Evolutionary conservation across 2,329 filamentous ascomycete genomes (phyloP).

Genomic region (Aspergillus brasiliensis): DNA sequence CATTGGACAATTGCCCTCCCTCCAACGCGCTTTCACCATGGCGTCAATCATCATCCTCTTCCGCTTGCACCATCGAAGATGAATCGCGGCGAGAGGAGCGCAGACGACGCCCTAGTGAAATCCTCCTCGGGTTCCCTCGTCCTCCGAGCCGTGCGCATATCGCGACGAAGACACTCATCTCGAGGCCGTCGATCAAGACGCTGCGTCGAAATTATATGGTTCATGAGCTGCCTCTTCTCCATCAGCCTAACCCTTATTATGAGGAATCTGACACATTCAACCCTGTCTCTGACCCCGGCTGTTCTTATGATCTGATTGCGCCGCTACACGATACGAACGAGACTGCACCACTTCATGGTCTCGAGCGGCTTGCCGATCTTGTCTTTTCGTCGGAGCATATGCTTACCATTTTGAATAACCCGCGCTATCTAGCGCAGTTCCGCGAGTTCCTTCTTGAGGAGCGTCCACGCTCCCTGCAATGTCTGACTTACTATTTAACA

Average conservation of each 20-base stretch:
- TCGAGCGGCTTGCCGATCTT: slow-evolving; percentile 66
- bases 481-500: slow-evolving; percentile 72
- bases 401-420: slow-evolving; percentile 65
- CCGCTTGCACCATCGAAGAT: background rate
- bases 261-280: slow-evolving; percentile 30
- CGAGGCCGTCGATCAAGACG: slow-evolving; percentile 28
- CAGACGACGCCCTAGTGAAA: slow-evolving; percentile 12
- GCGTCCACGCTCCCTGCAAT: slow-evolving; percentile 63
- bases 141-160: slow-evolving; percentile 22
- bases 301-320: slow-evolving; percentile 40
- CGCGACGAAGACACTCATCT: slow-evolving; percentile 17
- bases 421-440: slow-evolving; percentile 65
- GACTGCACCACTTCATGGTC: slow-evolving; percentile 44
- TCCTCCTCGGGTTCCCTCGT: slow-evolving; percentile 28
- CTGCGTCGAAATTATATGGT: slow-evolving; percentile 29
- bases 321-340: slow-evolving; percentile 29
- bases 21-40: background rate
- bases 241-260: slow-evolving; percentile 27
- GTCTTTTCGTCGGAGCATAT: slow-evolving; percentile 69
- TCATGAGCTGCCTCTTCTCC: slow-evolving; percentile 32
- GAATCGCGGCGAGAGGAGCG: background rate
- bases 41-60: background rate
- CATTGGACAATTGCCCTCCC: slow-evolving; percentile 7
- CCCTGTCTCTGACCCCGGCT: slow-evolving; percentile 35
- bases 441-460: slow-evolving; percentile 65